Conservation (phyloP, 163 green algal species). For the Prototheca cutis region DNA sequence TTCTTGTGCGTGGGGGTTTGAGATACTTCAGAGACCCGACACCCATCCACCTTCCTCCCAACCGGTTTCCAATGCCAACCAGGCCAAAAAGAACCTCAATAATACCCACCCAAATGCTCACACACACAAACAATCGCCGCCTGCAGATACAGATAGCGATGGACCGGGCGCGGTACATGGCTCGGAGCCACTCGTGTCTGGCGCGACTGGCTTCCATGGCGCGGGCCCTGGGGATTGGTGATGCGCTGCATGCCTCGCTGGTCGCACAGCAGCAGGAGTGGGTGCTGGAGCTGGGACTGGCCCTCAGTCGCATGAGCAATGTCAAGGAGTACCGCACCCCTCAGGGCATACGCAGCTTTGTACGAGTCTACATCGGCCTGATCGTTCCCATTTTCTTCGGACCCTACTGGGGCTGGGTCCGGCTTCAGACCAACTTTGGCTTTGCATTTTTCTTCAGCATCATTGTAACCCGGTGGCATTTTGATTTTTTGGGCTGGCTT, state of each 20-base stretch:
- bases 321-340: conserved; percentile 48
- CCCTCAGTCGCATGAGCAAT: conserved; percentile 37
- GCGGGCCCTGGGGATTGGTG: conserved; percentile 4
- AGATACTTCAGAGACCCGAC: too few relatives aligned
- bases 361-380: conserved; percentile 36
- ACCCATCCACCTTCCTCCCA: too few relatives aligned
- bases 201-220: conserved; percentile 12
- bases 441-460: conserved; percentile 44
- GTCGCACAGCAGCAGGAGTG: conserved; percentile 18
- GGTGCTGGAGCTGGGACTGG: conserved; percentile 18
- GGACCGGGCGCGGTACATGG: conserved; percentile 25
- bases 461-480: too few relatives aligned
- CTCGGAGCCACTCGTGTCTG: conserved; percentile 22
- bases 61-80: too few relatives aligned
- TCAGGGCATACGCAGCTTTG: conserved; percentile 21
- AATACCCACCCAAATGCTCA: neutral
- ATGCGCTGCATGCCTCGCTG: conserved; percentile 9
- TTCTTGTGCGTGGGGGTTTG: too few relatives aligned
- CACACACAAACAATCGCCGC: neutral
- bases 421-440: conserved; percentile 24
- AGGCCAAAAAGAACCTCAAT: too few relatives aligned
- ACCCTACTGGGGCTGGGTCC: conserved; percentile 39
- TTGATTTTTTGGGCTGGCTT: too few relatives aligned
- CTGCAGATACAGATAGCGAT: conserved; percentile 39
- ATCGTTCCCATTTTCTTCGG: conserved; percentile 51